Conservation (phyloP, 2,329 filamentous ascomycete species). For the Seiridium unicorne region DNA sequence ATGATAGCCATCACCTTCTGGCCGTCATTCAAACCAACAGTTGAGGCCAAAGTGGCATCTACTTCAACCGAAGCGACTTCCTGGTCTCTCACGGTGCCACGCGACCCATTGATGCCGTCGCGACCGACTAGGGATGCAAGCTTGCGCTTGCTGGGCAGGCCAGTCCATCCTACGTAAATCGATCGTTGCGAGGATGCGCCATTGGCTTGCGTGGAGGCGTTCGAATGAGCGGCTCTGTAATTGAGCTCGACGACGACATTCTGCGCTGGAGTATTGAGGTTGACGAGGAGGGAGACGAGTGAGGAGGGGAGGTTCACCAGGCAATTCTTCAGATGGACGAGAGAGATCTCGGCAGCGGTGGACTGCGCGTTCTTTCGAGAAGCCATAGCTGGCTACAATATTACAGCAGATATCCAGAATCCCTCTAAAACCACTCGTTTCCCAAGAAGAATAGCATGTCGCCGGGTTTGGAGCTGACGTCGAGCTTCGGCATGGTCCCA, state of each 20-base stretch:
- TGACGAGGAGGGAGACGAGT: slow-evolving; percentile 80
- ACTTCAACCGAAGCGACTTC: slow-evolving; percentile 80
- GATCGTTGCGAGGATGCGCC: slow-evolving; percentile 59
- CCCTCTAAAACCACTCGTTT: too few relatives aligned
- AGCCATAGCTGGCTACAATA: background rate
- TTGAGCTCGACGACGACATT: slow-evolving; percentile 94
- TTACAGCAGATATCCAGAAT: background rate
- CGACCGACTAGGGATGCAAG: slow-evolving; percentile 70
- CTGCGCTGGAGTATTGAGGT: slow-evolving; percentile 86
- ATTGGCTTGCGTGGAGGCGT: slow-evolving; percentile 38
- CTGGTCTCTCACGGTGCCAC: slow-evolving; percentile 66
- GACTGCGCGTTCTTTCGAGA: slow-evolving; percentile 56
- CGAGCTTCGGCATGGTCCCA: background rate
- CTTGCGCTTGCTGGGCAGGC: slow-evolving; percentile 91
- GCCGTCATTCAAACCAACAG: slow-evolving; percentile 75
- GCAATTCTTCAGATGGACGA: slow-evolving; percentile 89
- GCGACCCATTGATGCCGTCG: slow-evolving; percentile 65
- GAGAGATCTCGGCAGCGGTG: slow-evolving; percentile 76
- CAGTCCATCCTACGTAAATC: slow-evolving; percentile 92
- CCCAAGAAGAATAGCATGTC: background rate
- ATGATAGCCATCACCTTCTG: slow-evolving; percentile 72
- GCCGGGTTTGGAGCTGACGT: background rate
- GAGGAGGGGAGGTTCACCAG: slow-evolving; percentile 88
- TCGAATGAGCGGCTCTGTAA: slow-evolving; percentile 57
- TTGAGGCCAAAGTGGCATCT: slow-evolving; percentile 77